phyloP scores from a whole-genome alignment of 331 rosid species.

The Cydonia oblonga region DNA sequence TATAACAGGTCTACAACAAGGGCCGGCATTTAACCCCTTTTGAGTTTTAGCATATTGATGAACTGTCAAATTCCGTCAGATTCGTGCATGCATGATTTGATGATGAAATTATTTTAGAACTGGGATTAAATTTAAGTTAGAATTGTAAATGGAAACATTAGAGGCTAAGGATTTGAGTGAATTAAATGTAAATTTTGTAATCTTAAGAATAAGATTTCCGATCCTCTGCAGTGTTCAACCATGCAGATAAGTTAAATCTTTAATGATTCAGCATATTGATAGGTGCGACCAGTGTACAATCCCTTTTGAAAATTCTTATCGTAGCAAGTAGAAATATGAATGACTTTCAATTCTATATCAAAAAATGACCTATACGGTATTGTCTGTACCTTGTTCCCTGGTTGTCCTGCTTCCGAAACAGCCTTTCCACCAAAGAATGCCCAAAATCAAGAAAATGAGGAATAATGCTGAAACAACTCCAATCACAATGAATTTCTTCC shows the following conservation, averaged over 20 bases:
- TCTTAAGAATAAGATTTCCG: not conserved
- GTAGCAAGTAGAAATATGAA: not conserved
- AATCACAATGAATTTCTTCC: not conserved
- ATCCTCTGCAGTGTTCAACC: not conserved
- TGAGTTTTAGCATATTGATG: not conserved
- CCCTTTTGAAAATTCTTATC: not conserved
- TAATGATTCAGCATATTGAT: not conserved
- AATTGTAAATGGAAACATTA: not conserved
- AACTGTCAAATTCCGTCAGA: not conserved
- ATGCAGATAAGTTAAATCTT: not conserved
- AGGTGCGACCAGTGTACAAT: not conserved
- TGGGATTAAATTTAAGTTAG: not conserved
- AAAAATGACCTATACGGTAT: no score
- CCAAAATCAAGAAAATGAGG: not conserved
- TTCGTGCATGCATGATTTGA: not conserved
- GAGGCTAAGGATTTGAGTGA: not conserved
- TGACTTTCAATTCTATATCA: not conserved
- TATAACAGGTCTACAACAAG: not conserved
- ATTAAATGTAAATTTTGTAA: not conserved
- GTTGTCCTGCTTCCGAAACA: slow-evolving; percentile 1
- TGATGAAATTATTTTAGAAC: not conserved
- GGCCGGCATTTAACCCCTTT: not conserved
- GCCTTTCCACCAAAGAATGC: slow-evolving; percentile 10
- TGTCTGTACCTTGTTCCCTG: slow-evolving; percentile 8
- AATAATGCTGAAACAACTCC: slow-evolving; percentile 5